These are phyloP conservation scores for Nitzschia inconspicua DNA, from an alignment of 108 stramenopile genomes.

Conservation along the genomic window DNA sequence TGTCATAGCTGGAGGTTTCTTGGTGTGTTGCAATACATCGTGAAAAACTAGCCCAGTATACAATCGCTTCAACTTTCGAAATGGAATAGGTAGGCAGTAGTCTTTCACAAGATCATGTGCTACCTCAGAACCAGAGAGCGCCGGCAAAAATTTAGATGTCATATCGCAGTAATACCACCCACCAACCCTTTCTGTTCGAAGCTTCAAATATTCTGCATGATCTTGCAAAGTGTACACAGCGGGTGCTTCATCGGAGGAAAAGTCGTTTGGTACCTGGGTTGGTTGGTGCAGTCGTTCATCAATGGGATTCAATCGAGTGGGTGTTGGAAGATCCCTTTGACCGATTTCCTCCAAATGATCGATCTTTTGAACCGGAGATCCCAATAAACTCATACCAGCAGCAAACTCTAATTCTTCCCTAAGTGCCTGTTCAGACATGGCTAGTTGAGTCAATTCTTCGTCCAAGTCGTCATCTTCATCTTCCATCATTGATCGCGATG, in stretches of 20 bases:
- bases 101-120: slow-evolving; percentile 29
- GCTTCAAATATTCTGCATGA: slow-evolving; percentile 35
- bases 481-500: slow-evolving; percentile 18
- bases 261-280: neutral
- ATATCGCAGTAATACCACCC: slow-evolving; percentile 37
- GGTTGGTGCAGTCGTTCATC: neutral
- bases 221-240: slow-evolving; percentile 32
- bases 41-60: slow-evolving; percentile 30
- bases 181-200: slow-evolving; percentile 29
- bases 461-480: slow-evolving; percentile 47
- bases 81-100: slow-evolving; percentile 32
- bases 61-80: slow-evolving; percentile 32
- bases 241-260: neutral
- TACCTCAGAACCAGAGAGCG: neutral
- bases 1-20: slow-evolving; percentile 3
- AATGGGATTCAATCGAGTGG: neutral
- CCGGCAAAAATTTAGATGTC: slow-evolving; percentile 14
- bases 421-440: slow-evolving; percentile 24
- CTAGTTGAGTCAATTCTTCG: slow-evolving; percentile 22
- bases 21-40: slow-evolving; percentile 3
- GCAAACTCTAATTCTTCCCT: slow-evolving; percentile 32
- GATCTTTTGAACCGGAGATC: slow-evolving; percentile 4
- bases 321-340: neutral
- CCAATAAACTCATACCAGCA: slow-evolving; percentile 13
- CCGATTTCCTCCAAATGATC: slow-evolving; percentile 1